Percentiles rank a stretch among this genome's conserved stretches.
phyloP scores from a whole-genome alignment of 2,329 filamentous ascomycete species.

The Ophiostoma novo-ulmi region DNA sequence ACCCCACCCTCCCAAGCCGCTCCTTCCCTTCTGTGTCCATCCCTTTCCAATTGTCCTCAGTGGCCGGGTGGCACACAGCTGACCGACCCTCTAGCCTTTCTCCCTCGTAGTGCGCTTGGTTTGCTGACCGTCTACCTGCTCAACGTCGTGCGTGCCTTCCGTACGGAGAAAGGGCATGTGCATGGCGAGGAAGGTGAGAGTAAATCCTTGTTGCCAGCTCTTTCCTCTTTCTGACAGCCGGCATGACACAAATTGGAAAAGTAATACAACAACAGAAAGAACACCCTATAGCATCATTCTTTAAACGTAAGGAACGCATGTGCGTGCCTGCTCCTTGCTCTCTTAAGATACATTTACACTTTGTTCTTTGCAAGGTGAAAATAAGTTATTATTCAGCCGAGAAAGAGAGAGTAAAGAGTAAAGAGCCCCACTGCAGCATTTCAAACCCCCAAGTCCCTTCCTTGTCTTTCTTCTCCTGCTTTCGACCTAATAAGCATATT shows the following conservation, averaged over 20 bases:
- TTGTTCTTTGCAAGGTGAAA: too few species aligned
- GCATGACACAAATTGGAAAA: too few species aligned
- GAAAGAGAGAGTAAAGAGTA: not conserved
- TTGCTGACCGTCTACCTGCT: not conserved
- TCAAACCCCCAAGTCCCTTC: not conserved
- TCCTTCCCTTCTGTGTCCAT: not conserved
- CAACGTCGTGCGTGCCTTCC: not conserved
- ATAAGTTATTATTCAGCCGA: not conserved
- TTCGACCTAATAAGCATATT: too few species aligned
- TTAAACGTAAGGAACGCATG: not conserved
- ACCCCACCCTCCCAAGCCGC: constrained; percentile 5
- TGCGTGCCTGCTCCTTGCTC: not conserved
- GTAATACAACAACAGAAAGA: not conserved
- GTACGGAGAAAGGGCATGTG: not conserved
- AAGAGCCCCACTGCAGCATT: not conserved
- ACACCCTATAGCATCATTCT: not conserved
- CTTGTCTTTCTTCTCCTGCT: not conserved
- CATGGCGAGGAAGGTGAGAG: not conserved
- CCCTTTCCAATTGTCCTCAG: not conserved
- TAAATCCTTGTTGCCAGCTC: not conserved
- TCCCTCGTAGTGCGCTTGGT: too few species aligned
- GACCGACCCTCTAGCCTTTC: not conserved
- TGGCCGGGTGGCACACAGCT: not conserved
- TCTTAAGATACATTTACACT: too few species aligned
- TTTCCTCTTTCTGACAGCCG: not conserved